Percentiles rank a stretch among this genome's conserved stretches.
phyloP scores from a whole-genome alignment of 2,329 filamentous ascomycete genomes.

The Ophidiomyces ophidiicola region DNA sequence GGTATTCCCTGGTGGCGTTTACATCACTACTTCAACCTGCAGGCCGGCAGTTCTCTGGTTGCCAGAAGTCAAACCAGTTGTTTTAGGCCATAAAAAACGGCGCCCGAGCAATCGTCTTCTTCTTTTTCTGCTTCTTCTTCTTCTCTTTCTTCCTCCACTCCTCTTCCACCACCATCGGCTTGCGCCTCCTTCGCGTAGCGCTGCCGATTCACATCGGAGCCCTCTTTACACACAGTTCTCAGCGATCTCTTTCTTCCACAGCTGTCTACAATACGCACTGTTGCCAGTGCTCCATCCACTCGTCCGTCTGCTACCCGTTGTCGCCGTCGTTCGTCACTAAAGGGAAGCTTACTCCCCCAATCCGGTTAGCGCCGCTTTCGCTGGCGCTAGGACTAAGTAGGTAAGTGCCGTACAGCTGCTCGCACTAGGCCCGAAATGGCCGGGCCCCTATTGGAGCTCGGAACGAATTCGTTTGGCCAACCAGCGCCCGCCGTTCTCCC shows the following conservation, averaged over 20 bases:
- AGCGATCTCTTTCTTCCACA: conserved; percentile 2
- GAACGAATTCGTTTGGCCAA: too few species aligned
- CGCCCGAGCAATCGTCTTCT: conserved; percentile 4
- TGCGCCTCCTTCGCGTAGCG: too few species aligned
- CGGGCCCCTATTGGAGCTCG: too few species aligned
- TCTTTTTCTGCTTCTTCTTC: conserved; percentile 15
- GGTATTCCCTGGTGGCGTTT: conserved; percentile 5
- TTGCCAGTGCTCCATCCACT: too few species aligned
- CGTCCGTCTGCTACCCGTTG: background rate
- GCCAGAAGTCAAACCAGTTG: too few species aligned
- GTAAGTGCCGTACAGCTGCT: too few species aligned
- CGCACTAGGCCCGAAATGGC: conserved; percentile 4
- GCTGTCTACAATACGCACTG: background rate
- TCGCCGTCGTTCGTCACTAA: background rate
- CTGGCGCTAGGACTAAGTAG: background rate
- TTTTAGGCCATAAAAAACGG: too few species aligned
- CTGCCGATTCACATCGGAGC: background rate
- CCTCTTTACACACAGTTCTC: background rate
- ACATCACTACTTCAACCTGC: conserved; percentile 7
- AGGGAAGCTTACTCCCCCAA: conserved; percentile 6
- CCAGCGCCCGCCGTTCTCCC: too few species aligned
- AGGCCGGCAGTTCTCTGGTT: too few species aligned
- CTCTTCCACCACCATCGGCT: background rate
- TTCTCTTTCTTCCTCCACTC: conserved; percentile 16
- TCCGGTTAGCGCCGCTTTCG: background rate